Evolutionary conservation across 108 stramenopile species (phyloP), one percentile per base, ranked within the genome.

Genomic region (Cyclotella atomus): DNA sequence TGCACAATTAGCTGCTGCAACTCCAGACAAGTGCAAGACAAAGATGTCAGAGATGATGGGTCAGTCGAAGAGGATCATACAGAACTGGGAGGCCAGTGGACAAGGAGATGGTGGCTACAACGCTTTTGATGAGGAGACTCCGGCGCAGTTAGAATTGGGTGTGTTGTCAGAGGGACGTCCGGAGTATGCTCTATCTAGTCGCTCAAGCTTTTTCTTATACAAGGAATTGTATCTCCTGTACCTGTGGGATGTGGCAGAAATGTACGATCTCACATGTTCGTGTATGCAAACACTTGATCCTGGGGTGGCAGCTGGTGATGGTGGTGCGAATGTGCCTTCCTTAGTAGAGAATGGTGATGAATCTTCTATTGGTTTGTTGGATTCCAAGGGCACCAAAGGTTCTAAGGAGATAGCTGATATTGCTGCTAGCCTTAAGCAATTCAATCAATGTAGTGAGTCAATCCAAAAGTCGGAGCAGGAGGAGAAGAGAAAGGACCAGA

Each of bases 1-100:
- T 4, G 24, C 34, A 23, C 23, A 28, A 16, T 47, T 65, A 17
- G 46, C 46, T 0, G 27, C 21, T 36, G 44, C 64, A 15, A 65
- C 64, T 7, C 45, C 64, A 6, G 28, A 65, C 15, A 65, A 65
- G n/a, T 65, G 64, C 45, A 28, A 65, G 17, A 29, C n/a, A 25
- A 65, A 65, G 45, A 29, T 65, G 1, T n/a, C 23, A 14, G 27
- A 65, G 29, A 65, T 65, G 64, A 28, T 45, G 14, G 44, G 46
- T 24, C 28, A 23, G 16, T 17, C 47, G 14, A 45, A 45, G 44
- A 45, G 64, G 29, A 65, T 65, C 24, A 65, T 65, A 28, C 45
- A 44, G 6, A 25, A 24, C 15, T 65, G 64, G 64, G 64, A 65
- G 64, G n/a, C 27, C 2, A 65, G 64, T 65, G 64, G 64, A 27